Evolutionary conservation across 2,329 filamentous ascomycete species (phyloP), one percentile per base, ranked within the genome.

Genomic region (Cytospora paraplurivora): DNA sequence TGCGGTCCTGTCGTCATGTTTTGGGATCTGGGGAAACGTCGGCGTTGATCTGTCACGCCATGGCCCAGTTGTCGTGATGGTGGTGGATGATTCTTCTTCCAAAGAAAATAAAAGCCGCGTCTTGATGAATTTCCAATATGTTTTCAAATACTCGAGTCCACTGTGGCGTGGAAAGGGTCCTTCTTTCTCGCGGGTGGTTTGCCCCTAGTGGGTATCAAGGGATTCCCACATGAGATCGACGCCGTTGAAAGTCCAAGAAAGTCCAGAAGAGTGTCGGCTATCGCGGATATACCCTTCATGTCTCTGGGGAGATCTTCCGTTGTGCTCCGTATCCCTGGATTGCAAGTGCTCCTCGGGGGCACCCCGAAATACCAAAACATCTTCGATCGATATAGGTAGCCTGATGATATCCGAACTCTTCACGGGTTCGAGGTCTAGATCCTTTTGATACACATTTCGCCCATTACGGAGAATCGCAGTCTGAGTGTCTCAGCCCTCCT

Each of bases 41-140:
- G 51, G 58, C 51, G 58, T 55, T 33, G 44, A 61, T 49, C n/a
- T 33, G 58, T 60, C 58, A 49, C 58, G 50, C 58, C 50, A 60
- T 61, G 47, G 41, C 51, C 51, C 44, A 59, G 33, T 55, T 41
- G 58, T 55, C 50, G n/a, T 61, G 49, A 35, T 52, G 51, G 58
- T 52, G 38, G 47, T 21, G n/a, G 32, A 32, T 49, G 37, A 49
- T 32, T 32, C 50, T 41, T 19, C 13, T 27, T 60, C 50, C 58
- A 60, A 47, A 35, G 47, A 4, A 19, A 32, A 59, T 15, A 47
- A 7, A 17, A 19, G 38, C 12, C n/a, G 38, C n/a, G 11, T 27
- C 27, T 49, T 32, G 51, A 61, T 55, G 53, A 52, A 61, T 19
- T 19, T n/a, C n/a, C 17, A 47, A 11, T 7, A n/a, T n/a, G n/a